Percentiles rank a stretch among this genome's conserved stretches.
Evolutionary conservation across 768 basidiomycete species (phyloP).

Genomic region (Boletus tylopilopsis): DNA sequence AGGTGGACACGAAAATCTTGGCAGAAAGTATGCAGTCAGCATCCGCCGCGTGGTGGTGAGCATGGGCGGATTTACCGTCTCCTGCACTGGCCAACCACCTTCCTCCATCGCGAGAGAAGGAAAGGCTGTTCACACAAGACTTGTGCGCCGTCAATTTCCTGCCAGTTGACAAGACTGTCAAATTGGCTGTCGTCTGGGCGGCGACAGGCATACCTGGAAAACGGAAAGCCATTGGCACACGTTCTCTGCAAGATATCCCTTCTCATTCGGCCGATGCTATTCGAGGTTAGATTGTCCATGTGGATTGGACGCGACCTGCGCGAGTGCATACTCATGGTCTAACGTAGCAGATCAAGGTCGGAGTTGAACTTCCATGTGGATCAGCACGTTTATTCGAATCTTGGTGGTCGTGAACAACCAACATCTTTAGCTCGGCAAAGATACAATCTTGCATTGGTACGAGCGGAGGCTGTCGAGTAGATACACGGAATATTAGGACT

Average conservation of each 20-base stretch:
- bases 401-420: too few relatives aligned
- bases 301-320: conserved; percentile 12
- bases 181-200: conserved; percentile 1
- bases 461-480: conserved; percentile 14
- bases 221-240: conserved; percentile 30
- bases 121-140: conserved; percentile 63
- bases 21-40: conserved; percentile 11
- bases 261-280: conserved; percentile 21
- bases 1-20: conserved; percentile 53
- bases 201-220: conserved; percentile 28
- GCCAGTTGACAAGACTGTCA: conserved; percentile 1
- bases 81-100: conserved; percentile 67
- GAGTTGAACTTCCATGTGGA: conserved; percentile 10
- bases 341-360: not conserved
- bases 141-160: conserved; percentile 43
- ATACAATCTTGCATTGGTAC: conserved; percentile 22
- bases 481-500: conserved; percentile 31
- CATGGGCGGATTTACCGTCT: conserved; percentile 47
- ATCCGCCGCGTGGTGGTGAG: conserved; percentile 1
- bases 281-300: conserved; percentile 23
- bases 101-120: conserved; percentile 57
- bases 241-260: conserved; percentile 16
- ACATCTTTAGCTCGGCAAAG: not conserved
- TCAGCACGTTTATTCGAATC: not conserved
- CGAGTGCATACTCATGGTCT: conserved; percentile 10